Percentiles rank a stretch among this genome's conserved stretches.
These are phyloP conservation scores for Euphrasia confusa DNA, from an alignment of 257 asterid species.

Conservation along the genomic window DNA sequence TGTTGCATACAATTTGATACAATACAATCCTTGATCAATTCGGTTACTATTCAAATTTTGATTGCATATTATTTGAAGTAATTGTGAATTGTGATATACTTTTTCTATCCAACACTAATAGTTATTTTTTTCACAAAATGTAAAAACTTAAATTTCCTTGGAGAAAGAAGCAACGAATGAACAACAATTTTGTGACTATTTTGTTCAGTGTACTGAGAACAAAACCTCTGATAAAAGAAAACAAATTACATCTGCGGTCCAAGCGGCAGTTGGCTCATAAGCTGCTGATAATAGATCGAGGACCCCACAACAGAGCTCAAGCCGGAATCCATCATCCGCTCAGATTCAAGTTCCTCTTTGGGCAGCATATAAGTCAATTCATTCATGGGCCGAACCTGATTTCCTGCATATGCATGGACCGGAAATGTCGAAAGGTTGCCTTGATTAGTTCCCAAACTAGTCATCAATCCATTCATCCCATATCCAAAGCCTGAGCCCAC, in stretches of 20 bases:
- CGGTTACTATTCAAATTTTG: no score
- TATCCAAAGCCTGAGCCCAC: conserved; percentile 47
- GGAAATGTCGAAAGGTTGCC: conserved; percentile 31
- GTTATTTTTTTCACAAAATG: no score
- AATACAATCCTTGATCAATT: no score
- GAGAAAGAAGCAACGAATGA: not conserved
- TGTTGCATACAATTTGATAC: no score
- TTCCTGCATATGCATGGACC: conserved; percentile 37
- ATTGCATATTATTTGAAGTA: no score
- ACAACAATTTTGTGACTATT: conserved; percentile 8
- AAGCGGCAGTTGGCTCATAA: conserved; percentile 55
- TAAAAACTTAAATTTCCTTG: not conserved
- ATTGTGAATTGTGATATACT: no score
- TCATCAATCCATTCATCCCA: conserved; percentile 48
- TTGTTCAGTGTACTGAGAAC: conserved; percentile 2
- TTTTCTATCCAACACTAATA: no score
- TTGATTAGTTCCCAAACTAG: conserved; percentile 39
- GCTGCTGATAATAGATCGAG: conserved; percentile 49
- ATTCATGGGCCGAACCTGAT: conserved; percentile 28
- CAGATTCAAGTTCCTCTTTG: conserved; percentile 51
- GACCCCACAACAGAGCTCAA: conserved; percentile 39
- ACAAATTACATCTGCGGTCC: conserved; percentile 55
- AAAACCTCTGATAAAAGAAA: conserved; percentile 24
- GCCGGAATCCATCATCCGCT: conserved; percentile 45
- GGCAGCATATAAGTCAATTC: conserved; percentile 46